Percentiles rank a stretch among this genome's conserved stretches.
Conservation (phyloP, 2,329 filamentous ascomycete species). For the Alternaria sp. region DNA sequence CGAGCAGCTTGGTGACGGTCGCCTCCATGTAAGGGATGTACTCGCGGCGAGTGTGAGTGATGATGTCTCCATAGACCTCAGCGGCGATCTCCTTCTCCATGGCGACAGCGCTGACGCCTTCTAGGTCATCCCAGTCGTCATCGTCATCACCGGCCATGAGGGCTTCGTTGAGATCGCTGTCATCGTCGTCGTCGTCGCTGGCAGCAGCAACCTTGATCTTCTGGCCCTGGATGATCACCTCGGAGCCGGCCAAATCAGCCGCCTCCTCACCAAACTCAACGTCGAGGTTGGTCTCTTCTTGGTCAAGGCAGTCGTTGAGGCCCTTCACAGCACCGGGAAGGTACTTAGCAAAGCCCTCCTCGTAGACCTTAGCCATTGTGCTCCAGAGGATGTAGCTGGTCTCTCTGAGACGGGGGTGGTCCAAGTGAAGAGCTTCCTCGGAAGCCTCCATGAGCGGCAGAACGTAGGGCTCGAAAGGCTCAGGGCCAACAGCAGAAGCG, state of each 20-base stretch:
- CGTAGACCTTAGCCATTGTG: constrained; percentile 92
- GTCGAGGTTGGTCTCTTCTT: constrained; percentile 85
- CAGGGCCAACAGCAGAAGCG: constrained; percentile 83
- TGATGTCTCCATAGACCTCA: constrained; percentile 92
- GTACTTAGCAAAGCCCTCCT: constrained; percentile 81
- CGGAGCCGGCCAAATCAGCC: constrained; percentile 76
- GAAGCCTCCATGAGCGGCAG: constrained; percentile 89
- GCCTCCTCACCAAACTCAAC: constrained; percentile 78
- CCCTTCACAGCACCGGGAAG: constrained; percentile 80
- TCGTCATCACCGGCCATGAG: constrained; percentile 76
- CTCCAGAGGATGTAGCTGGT: constrained; percentile 98
- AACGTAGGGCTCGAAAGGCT: constrained; percentile 90
- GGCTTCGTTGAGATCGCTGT: constrained; percentile 64
- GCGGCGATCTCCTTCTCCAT: constrained; percentile 98
- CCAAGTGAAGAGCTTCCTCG: constrained; percentile 87
- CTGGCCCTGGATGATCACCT: constrained; percentile 81
- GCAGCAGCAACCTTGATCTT: constrained; percentile 80
- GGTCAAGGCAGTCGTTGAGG: constrained; percentile 84
- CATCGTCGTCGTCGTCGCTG: constrained; percentile 69
- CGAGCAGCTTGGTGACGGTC: constrained; percentile 81
- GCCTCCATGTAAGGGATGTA: constrained; percentile 88
- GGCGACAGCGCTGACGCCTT: constrained; percentile 85
- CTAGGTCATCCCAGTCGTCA: constrained; percentile 84
- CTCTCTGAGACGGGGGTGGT: constrained; percentile 90
- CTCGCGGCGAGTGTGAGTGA: constrained; percentile 82